Evolutionary conservation across 495 filamentous ascomycete genomes (phyloP), one percentile per base, ranked within the genome.

Genomic region (Daldinia caldariorum): DNA sequence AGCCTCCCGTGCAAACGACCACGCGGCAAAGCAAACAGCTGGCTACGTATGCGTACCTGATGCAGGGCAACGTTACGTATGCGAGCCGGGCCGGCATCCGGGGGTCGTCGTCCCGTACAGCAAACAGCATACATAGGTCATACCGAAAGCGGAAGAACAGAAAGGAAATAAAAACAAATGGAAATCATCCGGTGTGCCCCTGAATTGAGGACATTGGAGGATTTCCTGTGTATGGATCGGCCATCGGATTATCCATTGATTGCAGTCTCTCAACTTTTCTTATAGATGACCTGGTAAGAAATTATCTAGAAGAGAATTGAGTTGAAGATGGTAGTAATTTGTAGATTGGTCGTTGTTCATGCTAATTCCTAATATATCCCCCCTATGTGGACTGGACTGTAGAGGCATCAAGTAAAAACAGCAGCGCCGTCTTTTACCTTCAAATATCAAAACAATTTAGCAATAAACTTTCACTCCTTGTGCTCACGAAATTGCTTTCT

Each of bases 21-120:
- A 51, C 29, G 49, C 29, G 49, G 49, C 49, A 26, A n/a, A 51
- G 49, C 49, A 31, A n/a, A 51, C 49, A 51, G 26, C 49, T 5
- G 14, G 26, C 49, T 51, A 51, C 49, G 49, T 31, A 51, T 49
- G 45, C 29, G 43, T 22, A 32, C n/a, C n/a, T n/a, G n/a, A n/a
- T 53, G 49, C 29, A 53, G 49, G 49, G 49, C 13, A 53, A 53
- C 26, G 26, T 53, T 53, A 53, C 49, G 49, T 53, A 26, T 32
- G 14, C 29, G 26, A 53, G 49, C 14, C 49, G 22, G 32, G 49
- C 16, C 49, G 49, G 29, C 14, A 53, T 53, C 22, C 49, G 49
- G 26, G 26, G 26, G 26, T 1, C 26, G 26, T 26, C 3, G 26
- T 26, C 26, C 22, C 49, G 26, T 9, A 20, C 26, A 9, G 13